Base-by-base conservation (phyloP, 2,329 filamentous ascomycete genomes). In the Pleurostoma richardsiae region DNA sequence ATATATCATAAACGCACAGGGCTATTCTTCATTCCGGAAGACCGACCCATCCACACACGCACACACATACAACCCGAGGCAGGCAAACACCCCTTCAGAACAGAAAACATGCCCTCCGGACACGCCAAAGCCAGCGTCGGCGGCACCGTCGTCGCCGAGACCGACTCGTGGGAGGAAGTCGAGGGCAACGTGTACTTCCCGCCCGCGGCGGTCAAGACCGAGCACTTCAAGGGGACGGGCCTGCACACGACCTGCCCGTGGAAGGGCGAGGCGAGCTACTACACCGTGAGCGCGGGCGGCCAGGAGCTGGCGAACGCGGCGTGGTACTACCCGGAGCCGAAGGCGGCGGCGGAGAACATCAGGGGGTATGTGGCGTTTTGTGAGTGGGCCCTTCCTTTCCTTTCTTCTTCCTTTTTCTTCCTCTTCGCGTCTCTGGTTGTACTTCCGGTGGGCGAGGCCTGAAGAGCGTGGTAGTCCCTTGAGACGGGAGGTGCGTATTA, bases 131-230 rank as follows among this genome's bases (percentile, higher is more conserved):
- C 79, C 40, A 69, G 66, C 29, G 58, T 79, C 43, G 70, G 74
- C 54, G 74, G 71, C 52, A 68, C 66, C 43, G 56, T 71, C 33
- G 59, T 83, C 44, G 79, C 79, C 49, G 69, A 75, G 54, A 66
- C 76, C 49, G 67, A 74, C 40, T 64, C 62, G 11, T 80, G 71
- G 63, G 73, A 79, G 54, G 68, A 73, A 29, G 76, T 82, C 31
- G 79, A 83, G 53, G 77, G 77, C 29, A 81, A 80, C 59, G 69
- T 81, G 49, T 82, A 82, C 57, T 76, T 77, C 55, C 73, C 73
- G 39, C 71, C 70, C 1, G 63, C 67, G 6, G 60, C 70, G 6
- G 59, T 79, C 50, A 67, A 72, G 50, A 60, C 66, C 31, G 64
- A 72, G 46, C 65, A 66, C 52, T 70, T 81, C 50, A 62, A 58